Conservation (phyloP, 139 green algal genomes). For the Chlorella sp. region DNA sequence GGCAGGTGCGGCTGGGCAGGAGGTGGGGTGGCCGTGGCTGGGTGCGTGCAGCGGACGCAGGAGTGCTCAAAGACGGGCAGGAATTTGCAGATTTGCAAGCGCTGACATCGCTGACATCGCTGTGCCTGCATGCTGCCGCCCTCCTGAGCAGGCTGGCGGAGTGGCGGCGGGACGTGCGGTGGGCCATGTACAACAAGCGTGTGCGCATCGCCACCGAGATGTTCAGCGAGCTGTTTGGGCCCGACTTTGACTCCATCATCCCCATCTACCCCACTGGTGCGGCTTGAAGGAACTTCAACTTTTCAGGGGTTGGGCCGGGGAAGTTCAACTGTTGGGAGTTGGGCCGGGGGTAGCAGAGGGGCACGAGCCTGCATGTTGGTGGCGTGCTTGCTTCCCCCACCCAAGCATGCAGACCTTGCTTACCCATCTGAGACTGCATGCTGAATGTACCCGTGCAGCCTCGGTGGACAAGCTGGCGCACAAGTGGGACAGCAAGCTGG, state of each 20-base stretch:
- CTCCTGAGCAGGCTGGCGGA: slow-evolving; percentile 18
- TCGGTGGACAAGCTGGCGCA: slow-evolving; percentile 37
- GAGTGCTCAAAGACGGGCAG: too few species aligned
- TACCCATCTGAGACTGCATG: background rate
- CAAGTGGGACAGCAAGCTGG: slow-evolving; percentile 38
- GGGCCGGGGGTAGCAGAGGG: too few species aligned
- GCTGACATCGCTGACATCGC: background rate
- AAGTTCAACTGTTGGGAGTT: too few species aligned
- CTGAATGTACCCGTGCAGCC: background rate
- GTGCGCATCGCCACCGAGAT: slow-evolving; percentile 44
- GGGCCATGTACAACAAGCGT: slow-evolving; percentile 52
- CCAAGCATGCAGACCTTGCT: background rate
- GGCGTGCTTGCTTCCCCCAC: background rate
- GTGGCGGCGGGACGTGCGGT: slow-evolving; percentile 45
- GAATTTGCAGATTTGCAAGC: background rate
- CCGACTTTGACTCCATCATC: slow-evolving; percentile 49
- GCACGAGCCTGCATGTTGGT: too few species aligned
- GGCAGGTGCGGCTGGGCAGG: background rate
- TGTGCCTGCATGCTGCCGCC: background rate
- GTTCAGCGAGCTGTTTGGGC: slow-evolving; percentile 48
- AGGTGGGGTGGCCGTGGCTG: too few species aligned
- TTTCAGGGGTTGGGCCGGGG: too few species aligned
- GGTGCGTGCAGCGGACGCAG: too few species aligned
- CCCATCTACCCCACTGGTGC: slow-evolving; percentile 48
- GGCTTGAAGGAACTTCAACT: background rate